phyloP scores from a whole-genome alignment of 208 protist genomes.

The Vickermania spadyakhi region DNA sequence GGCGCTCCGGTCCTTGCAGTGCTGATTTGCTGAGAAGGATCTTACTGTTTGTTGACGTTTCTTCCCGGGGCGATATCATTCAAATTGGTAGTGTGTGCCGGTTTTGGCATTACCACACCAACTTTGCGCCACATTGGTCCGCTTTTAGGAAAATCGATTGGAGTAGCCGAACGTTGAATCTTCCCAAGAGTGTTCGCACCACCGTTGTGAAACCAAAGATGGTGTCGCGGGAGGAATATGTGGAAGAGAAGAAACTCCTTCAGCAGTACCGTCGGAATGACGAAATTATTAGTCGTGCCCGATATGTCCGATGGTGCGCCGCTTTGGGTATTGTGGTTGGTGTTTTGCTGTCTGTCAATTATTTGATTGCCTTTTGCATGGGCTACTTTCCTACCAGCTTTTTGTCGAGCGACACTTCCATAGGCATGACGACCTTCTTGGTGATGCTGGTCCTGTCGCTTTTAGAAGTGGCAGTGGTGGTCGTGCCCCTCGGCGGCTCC shows the following conservation, averaged over 20 bases:
- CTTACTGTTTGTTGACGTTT: constrained; percentile 51
- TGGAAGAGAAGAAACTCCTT: constrained; percentile 44
- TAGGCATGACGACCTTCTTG: constrained; percentile 47
- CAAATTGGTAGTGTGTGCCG: constrained; percentile 46
- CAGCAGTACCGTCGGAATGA: constrained; percentile 43
- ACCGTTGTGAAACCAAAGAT: constrained; percentile 67
- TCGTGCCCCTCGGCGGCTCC: constrained; percentile 50
- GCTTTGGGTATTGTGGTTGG: constrained; percentile 56
- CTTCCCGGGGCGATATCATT: constrained; percentile 41
- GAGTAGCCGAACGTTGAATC: constrained; percentile 26
- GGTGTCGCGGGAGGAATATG: constrained; percentile 72
- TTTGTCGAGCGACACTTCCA: constrained; percentile 36
- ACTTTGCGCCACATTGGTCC: constrained; percentile 79
- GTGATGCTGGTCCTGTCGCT: constrained; percentile 45
- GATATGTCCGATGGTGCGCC: constrained; percentile 62
- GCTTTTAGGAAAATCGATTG: constrained; percentile 55
- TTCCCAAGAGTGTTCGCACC: constrained; percentile 50
- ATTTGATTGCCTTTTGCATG: constrained; percentile 62
- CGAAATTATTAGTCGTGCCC: constrained; percentile 32
- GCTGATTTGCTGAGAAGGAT: constrained; percentile 65
- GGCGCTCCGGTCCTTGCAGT: constrained; percentile 57
- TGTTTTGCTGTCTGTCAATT: constrained; percentile 52
- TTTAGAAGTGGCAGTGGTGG: constrained; percentile 58
- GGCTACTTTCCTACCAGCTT: constrained; percentile 43
- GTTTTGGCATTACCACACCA: constrained; percentile 75